Evolutionary conservation across 495 filamentous ascomycete genomes (phyloP), one percentile per base, ranked within the genome.

Genomic region (Penicillium egyptiacum): DNA sequence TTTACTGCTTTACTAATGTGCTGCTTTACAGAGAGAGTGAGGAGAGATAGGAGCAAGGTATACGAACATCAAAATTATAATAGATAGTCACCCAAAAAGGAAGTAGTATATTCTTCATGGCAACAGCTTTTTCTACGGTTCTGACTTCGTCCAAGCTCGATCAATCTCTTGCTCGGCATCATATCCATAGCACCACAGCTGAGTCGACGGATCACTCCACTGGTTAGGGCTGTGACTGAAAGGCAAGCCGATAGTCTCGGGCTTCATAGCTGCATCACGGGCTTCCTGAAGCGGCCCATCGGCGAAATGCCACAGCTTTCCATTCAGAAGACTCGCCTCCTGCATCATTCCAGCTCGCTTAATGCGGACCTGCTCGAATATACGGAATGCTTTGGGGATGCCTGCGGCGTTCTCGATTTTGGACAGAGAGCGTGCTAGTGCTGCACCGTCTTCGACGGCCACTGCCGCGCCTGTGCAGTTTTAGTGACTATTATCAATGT

Each of bases 171-270:
- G 37, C 42, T 80, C 78, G 1, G 71, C 70, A 66, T 79, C 75
- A 69, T 80, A 80, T 17, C 67, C 73, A 70, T 78, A 81, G 28
- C 64, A 69, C 77, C 76, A 80, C 56, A 60, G 59, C 57, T 74
- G 70, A 0, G 75, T 80, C 4, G 72, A 65, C 10, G 71, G 71
- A 61, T 80, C 75, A 59, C 73, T 79, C 76, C 75, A 79, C 50
- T 79, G 73, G 57, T 81, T 80, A n/a, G 76, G 62, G 58, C 77
- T 81, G 48, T 68, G 66, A 23, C 26, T 40, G 23, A 72, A 72
- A 3, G 43, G 35, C 17, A 42, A 31, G 0, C 66, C 66, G 19
- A 57, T 11, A 1, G 43, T 54, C 42, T 69, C 70, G 2, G 64
- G 64, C 6, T 41, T n/a, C 79, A 81, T 81, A 0, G 67, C 70